phyloP scores from a whole-genome alignment of 345 rosid genomes.

The Boechera stricta region DNA sequence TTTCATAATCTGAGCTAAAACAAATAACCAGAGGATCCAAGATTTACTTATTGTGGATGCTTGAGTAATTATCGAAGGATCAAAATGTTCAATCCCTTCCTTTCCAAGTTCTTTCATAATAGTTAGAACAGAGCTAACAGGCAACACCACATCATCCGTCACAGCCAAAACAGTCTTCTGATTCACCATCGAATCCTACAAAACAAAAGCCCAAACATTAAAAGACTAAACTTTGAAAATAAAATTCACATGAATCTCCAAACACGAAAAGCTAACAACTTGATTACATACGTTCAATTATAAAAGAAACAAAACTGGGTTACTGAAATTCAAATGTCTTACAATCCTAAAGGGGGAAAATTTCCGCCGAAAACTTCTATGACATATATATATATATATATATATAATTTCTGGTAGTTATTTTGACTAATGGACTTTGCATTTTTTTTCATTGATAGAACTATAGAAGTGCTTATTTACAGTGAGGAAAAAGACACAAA shows the following conservation, averaged over 20 bases:
- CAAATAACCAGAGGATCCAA: conserved; percentile 1
- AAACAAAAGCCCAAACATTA: conserved; percentile 5
- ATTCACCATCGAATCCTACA: conserved; percentile 38
- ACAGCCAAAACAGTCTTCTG: conserved; percentile 40
- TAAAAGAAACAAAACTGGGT: not conserved
- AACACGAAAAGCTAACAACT: conserved; percentile 19
- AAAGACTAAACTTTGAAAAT: not conserved
- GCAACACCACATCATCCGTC: conserved; percentile 45
- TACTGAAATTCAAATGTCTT: not conserved
- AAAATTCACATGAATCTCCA: not conserved
- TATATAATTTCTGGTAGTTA: too few species aligned
- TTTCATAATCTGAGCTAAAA: not conserved
- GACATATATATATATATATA: not conserved
- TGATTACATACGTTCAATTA: not conserved
- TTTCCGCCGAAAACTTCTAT: not conserved
- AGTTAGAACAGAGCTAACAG: conserved; percentile 47
- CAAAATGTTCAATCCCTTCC: conserved; percentile 45
- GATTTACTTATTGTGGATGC: conserved; percentile 61
- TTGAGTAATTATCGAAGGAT: conserved; percentile 64
- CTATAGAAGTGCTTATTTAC: too few species aligned
- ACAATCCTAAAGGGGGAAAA: not conserved
- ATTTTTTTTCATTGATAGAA: too few species aligned
- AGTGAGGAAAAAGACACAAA: too few species aligned
- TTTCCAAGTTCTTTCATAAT: conserved; percentile 47
- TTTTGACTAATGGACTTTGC: too few species aligned